phyloP scores from a whole-genome alignment of 2,329 filamentous ascomycete genomes.

The Westerdykella ornata region DNA sequence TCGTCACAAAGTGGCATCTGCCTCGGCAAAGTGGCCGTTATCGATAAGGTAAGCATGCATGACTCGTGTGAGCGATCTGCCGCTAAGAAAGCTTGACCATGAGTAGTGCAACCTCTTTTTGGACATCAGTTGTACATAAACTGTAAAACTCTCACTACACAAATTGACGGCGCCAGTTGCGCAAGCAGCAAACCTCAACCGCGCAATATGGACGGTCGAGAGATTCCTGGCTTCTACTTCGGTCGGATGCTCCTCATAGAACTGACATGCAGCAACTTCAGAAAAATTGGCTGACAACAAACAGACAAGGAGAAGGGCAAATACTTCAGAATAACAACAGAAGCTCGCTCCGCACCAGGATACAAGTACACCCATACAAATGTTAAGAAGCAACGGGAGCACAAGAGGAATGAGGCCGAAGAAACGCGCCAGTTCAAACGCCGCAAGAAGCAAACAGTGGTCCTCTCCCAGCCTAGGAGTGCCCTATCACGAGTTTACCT shows the following conservation, averaged over 20 bases:
- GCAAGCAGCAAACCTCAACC: neutral
- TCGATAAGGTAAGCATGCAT: constrained; percentile 5
- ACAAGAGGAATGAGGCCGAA: constrained; percentile 13
- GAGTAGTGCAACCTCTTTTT: neutral
- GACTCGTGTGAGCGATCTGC: neutral
- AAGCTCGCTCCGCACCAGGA: constrained; percentile 24
- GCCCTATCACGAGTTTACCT: constrained; percentile 15
- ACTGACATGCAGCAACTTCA: neutral
- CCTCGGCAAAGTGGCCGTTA: constrained; percentile 1
- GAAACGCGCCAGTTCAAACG: constrained; percentile 8
- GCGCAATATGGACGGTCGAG: constrained; percentile 34
- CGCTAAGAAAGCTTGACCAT: too few species aligned
- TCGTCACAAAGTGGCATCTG: constrained; percentile 12
- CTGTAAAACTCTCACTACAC: neutral
- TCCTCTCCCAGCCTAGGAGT: constrained; percentile 12
- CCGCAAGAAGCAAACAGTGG: constrained; percentile 20
- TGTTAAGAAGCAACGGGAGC: constrained; percentile 32
- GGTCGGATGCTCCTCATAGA: constrained; percentile 17
- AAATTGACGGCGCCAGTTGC: neutral
- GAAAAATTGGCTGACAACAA: neutral
- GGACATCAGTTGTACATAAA: neutral
- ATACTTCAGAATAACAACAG: constrained; percentile 42
- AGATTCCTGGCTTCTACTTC: constrained; percentile 46
- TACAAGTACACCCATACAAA: constrained; percentile 40
- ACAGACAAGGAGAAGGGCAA: constrained; percentile 43